Conservation (phyloP, 2,329 filamentous ascomycete genomes). For the Cryoendolithus antarcticus region DNA sequence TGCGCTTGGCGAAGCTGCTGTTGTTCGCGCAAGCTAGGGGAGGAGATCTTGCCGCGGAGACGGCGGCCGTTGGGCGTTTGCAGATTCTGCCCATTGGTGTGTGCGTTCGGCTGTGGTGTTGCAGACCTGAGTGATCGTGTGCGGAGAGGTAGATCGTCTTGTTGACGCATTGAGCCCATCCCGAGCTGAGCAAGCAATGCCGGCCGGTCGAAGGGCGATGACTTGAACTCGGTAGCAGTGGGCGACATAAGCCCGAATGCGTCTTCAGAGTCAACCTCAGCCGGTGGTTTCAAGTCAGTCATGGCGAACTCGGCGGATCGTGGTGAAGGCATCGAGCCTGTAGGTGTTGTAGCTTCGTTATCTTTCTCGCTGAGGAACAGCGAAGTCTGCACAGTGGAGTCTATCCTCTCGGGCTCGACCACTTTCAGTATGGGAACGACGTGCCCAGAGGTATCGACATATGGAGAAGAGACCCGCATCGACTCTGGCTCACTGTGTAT, state of each 20-base stretch:
- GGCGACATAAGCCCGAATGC: conserved; percentile 28
- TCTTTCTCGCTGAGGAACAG: conserved; percentile 4
- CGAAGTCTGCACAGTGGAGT: conserved; percentile 4
- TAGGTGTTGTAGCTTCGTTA: conserved; percentile 10
- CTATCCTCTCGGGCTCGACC: conserved; percentile 8
- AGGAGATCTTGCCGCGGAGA: conserved; percentile 21
- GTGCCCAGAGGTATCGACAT: conserved; percentile 24
- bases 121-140: conserved; percentile 7
- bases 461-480: conserved; percentile 42
- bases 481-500: conserved; percentile 18
- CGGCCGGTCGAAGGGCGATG: conserved; percentile 23
- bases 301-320: conserved; percentile 26
- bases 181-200: conserved; percentile 23
- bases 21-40: conserved; percentile 22
- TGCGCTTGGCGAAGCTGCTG: conserved; percentile 21
- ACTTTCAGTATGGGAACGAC: conserved; percentile 20
- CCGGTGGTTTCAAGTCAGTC: conserved; percentile 20
- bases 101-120: background rate
- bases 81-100: background rate
- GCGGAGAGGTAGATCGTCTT: conserved; percentile 12
- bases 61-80: conserved; percentile 5
- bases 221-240: conserved; percentile 29
- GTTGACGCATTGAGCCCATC: conserved; percentile 22
- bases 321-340: conserved; percentile 24
- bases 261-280: conserved; percentile 21